These are phyloP conservation scores for Elsinoe australis DNA, from an alignment of 2,329 filamentous ascomycete genomes.

Conservation along the genomic window DNA sequence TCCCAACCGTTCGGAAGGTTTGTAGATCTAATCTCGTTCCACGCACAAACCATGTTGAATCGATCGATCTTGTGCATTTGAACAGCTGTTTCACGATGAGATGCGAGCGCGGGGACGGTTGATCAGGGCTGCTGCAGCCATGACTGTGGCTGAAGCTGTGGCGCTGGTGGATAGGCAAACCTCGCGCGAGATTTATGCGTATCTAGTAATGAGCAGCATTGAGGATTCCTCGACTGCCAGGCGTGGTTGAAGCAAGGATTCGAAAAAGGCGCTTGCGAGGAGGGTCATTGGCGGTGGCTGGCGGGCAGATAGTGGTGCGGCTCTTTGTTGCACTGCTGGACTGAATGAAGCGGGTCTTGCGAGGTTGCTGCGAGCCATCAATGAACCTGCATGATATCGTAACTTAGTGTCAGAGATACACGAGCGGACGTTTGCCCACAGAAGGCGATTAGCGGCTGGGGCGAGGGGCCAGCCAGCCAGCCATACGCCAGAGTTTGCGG, in stretches of 20 bases:
- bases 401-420: slow-evolving; percentile 1
- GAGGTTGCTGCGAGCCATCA: not conserved
- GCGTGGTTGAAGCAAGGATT: too few species aligned
- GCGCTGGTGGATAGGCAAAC: not conserved
- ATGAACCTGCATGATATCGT: slow-evolving; percentile 1
- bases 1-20: slow-evolving; percentile 6
- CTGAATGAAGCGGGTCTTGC: not conserved
- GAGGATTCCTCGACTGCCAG: too few species aligned
- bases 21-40: not conserved
- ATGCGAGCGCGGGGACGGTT: not conserved
- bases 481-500: slow-evolving; percentile 2
- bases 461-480: not conserved
- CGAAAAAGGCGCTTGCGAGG: too few species aligned
- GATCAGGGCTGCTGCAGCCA: not conserved
- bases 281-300: too few species aligned
- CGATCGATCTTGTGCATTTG: slow-evolving; percentile 11
- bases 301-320: too few species aligned
- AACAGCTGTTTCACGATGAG: not conserved
- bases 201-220: too few species aligned
- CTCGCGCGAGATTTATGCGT: too few species aligned
- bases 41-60: slow-evolving; percentile 1
- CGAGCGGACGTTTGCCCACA: too few species aligned
- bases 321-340: not conserved
- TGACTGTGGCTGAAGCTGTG: slow-evolving; percentile 3
- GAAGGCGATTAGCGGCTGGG: too few species aligned